These are phyloP conservation scores for Aspergillus fumigatus DNA, from an alignment of 2,329 filamentous ascomycete species.

Conservation along the genomic window DNA sequence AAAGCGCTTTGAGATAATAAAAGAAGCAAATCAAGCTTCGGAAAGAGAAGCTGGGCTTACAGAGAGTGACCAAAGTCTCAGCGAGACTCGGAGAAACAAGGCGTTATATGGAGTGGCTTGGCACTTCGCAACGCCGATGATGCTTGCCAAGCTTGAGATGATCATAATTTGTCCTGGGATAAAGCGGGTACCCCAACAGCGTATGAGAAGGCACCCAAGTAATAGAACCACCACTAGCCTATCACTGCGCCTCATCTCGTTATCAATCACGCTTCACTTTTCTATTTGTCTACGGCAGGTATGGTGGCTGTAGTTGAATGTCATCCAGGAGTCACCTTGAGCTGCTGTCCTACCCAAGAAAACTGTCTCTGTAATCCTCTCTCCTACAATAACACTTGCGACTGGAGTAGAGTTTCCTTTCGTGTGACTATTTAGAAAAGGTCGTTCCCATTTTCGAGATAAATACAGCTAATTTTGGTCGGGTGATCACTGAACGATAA, in stretches of 20 bases:
- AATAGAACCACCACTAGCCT: not conserved
- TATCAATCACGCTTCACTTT: not conserved
- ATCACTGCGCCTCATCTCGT: not conserved
- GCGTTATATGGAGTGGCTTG: constrained; percentile 10
- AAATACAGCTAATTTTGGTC: not conserved
- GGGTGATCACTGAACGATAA: not conserved
- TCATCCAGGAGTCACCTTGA: not conserved
- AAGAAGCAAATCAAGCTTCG: constrained; percentile 16
- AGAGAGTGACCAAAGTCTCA: not conserved
- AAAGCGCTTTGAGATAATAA: constrained; percentile 1
- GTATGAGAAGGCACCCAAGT: not conserved
- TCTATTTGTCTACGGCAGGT: not conserved
- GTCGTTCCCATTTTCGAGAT: not conserved
- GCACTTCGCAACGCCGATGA: constrained; percentile 8
- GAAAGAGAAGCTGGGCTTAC: not conserved
- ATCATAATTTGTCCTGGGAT: constrained; percentile 3
- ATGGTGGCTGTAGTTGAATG: not conserved
- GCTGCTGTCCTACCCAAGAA: not conserved
- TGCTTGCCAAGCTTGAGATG: constrained; percentile 12
- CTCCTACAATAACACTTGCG: not conserved
- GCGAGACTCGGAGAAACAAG: constrained; percentile 1
- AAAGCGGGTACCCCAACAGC: not conserved
- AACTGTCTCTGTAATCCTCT: not conserved
- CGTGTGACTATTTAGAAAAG: not conserved
- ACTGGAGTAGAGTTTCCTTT: not conserved